These are phyloP conservation scores for Podochytrium sp. DNA, from an alignment of 192 early-diverging fungal species.

Conservation along the genomic window DNA sequence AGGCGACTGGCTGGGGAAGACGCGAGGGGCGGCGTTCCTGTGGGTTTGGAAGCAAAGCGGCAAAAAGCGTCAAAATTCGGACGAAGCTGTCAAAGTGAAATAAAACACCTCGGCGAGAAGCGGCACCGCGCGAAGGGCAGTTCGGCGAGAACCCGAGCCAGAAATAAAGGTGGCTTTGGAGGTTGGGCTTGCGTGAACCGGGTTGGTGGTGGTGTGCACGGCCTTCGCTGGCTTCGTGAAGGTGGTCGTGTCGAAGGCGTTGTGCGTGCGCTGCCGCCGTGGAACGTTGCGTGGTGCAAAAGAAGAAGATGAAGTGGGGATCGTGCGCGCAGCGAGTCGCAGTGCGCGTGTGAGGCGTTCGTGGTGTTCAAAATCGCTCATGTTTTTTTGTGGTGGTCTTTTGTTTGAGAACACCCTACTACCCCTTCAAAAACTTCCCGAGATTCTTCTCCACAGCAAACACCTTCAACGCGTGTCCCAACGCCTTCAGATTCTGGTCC, in stretches of 20 bases:
- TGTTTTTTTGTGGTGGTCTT: neutral
- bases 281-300: neutral
- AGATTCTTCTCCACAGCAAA: slow-evolving; percentile 27
- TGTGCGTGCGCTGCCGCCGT: neutral
- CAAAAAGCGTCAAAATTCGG: neutral
- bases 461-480: slow-evolving; percentile 22
- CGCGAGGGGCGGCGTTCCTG: neutral
- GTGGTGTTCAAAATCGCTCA: neutral
- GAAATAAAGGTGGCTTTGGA: neutral
- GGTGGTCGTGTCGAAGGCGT: neutral
- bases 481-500: slow-evolving; percentile 39
- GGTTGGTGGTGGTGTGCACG: neutral
- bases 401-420: too few relatives aligned
- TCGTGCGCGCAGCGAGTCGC: neutral
- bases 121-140: neutral
- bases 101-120: neutral
- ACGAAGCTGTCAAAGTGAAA: neutral
- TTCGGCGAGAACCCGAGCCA: neutral
- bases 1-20: neutral
- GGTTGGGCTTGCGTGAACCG: neutral
- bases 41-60: neutral
- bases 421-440: slow-evolving; percentile 20
- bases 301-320: neutral
- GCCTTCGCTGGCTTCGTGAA: neutral
- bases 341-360: neutral